phyloP scores from a whole-genome alignment of 306 rosid genomes.

The Acmispon strigosus region DNA sequence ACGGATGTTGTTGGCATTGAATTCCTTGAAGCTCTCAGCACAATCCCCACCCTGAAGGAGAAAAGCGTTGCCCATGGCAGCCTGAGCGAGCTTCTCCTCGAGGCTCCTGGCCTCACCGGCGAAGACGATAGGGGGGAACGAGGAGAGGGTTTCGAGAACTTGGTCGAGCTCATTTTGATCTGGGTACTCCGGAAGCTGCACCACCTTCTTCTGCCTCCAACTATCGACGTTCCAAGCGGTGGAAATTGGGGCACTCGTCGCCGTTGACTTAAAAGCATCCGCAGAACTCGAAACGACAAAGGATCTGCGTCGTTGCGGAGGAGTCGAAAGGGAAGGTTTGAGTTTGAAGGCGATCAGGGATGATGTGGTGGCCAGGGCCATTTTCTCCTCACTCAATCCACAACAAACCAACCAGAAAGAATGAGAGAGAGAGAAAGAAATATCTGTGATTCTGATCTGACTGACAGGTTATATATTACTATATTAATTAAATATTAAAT shows the following conservation, averaged over 20 bases:
- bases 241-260: neutral
- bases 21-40: conserved; percentile 88
- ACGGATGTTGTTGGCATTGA: conserved; percentile 45
- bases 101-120: conserved; percentile 42
- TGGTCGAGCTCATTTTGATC: conserved; percentile 19
- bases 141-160: conserved; percentile 30
- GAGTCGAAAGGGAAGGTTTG: neutral
- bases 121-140: conserved; percentile 35
- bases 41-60: conserved; percentile 51
- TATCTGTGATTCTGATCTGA: too few species aligned
- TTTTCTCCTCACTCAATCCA: neutral
- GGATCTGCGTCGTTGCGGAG: neutral
- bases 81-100: conserved; percentile 34
- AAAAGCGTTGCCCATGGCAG: conserved; percentile 39
- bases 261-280: neutral
- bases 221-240: conserved; percentile 21
- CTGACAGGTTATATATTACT: too few species aligned
- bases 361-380: conserved; percentile 15
- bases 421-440: too few species aligned
- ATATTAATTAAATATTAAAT: too few species aligned
- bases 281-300: neutral
- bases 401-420: neutral
- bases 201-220: conserved; percentile 33
- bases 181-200: conserved; percentile 38
- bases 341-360: conserved; percentile 15